A percentile compares a stretch with the other conserved stretches of the same genome.
These are phyloP conservation scores for Juncus effusus DNA, from an alignment of 176 grass and related monocot genomes.

Conservation along the genomic window DNA sequence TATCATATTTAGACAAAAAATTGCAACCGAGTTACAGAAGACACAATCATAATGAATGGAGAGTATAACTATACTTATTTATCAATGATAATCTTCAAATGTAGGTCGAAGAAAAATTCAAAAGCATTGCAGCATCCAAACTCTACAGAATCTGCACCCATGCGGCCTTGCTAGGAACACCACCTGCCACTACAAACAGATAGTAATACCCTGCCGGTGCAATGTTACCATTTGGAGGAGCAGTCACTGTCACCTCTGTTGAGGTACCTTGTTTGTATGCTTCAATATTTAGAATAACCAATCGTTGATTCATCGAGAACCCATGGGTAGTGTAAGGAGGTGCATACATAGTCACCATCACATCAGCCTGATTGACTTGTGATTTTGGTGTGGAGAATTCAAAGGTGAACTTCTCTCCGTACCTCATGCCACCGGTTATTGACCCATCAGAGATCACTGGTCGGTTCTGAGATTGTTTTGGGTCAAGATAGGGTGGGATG, in stretches of 20 bases:
- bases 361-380: conserved; percentile 20
- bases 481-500: conserved; percentile 61
- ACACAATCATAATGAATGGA: conserved; percentile 11
- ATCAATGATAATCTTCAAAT: conserved; percentile 12
- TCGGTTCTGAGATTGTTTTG: conserved; percentile 8
- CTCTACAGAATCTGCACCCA: conserved; percentile 58
- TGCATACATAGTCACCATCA: conserved; percentile 76
- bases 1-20: too few species aligned
- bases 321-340: conserved; percentile 87
- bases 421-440: conserved; percentile 41
- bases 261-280: conserved; percentile 21
- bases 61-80: conserved; percentile 15
- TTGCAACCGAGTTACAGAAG: conserved; percentile 1
- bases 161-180: conserved; percentile 44
- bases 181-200: conserved; percentile 48
- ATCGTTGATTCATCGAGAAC: conserved; percentile 76
- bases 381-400: conserved; percentile 24
- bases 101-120: background rate
- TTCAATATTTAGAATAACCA: conserved; percentile 53
- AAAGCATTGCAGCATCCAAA: background rate
- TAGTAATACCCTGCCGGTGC: conserved; percentile 72
- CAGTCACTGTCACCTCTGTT: conserved; percentile 34
- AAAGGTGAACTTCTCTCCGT: conserved; percentile 39
- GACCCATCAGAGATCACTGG: conserved; percentile 37
- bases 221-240: conserved; percentile 41